A percentile compares a stretch with the other conserved stretches of the same genome.
These are phyloP conservation scores for Lichtheimia corymbifera DNA, from an alignment of 371 early-diverging fungal species.

Conservation along the genomic window DNA sequence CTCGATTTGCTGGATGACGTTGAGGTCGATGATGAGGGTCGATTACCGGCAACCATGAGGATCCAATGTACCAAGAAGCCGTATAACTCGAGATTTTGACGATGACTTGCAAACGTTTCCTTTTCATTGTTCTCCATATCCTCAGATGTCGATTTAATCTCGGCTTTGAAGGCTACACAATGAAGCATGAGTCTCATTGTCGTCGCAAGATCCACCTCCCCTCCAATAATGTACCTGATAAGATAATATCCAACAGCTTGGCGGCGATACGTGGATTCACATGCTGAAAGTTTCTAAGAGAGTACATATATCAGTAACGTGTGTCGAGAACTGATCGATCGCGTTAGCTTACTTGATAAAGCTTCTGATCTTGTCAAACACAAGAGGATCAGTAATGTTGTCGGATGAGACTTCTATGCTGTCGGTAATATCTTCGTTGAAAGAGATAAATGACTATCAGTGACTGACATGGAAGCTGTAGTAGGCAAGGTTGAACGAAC, in stretches of 20 bases:
- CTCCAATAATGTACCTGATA: slow-evolving; percentile 52
- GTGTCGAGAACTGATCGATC: neutral
- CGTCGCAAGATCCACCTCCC: too few species aligned
- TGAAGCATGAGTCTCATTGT: too few species aligned
- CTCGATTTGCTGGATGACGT: slow-evolving; percentile 21
- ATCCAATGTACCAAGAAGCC: slow-evolving; percentile 78
- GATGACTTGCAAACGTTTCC: slow-evolving; percentile 67
- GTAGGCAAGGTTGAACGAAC: slow-evolving; percentile 11
- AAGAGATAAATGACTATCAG: neutral
- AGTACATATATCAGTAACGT: neutral
- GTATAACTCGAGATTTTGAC: slow-evolving; percentile 70
- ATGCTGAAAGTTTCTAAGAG: slow-evolving; percentile 31
- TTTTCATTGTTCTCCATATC: slow-evolving; percentile 67
- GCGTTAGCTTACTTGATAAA: slow-evolving; percentile 65
- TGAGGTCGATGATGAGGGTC: slow-evolving; percentile 38
- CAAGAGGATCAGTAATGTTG: slow-evolving; percentile 51
- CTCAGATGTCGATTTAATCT: slow-evolving; percentile 55
- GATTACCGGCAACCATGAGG: slow-evolving; percentile 63
- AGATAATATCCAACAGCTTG: slow-evolving; percentile 58
- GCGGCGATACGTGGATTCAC: slow-evolving; percentile 36
- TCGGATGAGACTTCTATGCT: slow-evolving; percentile 59
- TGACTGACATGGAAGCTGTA: neutral
- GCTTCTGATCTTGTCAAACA: slow-evolving; percentile 68
- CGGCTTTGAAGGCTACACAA: slow-evolving; percentile 63
- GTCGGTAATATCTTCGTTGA: slow-evolving; percentile 61